Conservation (phyloP, 2,329 filamentous ascomycete species). For the Rhexocercosporidium sp. region DNA sequence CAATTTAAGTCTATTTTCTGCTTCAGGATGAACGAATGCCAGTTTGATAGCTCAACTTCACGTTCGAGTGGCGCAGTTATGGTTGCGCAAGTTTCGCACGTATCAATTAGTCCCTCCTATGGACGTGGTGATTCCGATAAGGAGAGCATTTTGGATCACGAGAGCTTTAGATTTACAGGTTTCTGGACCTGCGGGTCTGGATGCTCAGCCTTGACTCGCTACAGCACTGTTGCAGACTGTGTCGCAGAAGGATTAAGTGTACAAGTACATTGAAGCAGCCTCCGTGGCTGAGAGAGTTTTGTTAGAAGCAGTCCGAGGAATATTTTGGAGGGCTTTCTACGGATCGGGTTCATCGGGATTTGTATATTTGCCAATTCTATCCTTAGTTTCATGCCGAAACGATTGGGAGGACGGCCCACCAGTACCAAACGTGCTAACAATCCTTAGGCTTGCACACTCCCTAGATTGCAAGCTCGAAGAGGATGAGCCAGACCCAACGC, state of each 20-base stretch:
- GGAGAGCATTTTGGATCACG: too few relatives aligned
- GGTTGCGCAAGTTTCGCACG: neutral
- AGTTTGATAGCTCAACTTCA: neutral
- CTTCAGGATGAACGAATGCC: conserved; percentile 20
- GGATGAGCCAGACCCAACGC: too few relatives aligned
- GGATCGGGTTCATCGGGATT: too few relatives aligned
- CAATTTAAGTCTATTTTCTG: conserved; percentile 18
- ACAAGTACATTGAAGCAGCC: neutral
- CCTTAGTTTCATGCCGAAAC: too few relatives aligned
- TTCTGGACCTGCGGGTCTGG: neutral
- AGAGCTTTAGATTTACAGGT: neutral
- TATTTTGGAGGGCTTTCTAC: too few relatives aligned
- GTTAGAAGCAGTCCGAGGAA: too few relatives aligned
- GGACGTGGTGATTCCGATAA: neutral
- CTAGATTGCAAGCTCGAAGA: too few relatives aligned
- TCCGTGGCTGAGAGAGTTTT: neutral
- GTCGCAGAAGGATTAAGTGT: neutral
- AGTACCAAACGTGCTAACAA: too few relatives aligned
- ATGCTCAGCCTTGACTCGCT: neutral
- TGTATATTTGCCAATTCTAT: too few relatives aligned
- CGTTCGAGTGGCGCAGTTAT: neutral
- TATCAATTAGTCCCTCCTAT: neutral
- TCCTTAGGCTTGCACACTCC: too few relatives aligned
- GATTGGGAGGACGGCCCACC: too few relatives aligned
- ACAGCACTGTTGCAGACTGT: neutral